Conservation (phyloP, 257 asterid species). For the Nicotiana paniculata region DNA sequence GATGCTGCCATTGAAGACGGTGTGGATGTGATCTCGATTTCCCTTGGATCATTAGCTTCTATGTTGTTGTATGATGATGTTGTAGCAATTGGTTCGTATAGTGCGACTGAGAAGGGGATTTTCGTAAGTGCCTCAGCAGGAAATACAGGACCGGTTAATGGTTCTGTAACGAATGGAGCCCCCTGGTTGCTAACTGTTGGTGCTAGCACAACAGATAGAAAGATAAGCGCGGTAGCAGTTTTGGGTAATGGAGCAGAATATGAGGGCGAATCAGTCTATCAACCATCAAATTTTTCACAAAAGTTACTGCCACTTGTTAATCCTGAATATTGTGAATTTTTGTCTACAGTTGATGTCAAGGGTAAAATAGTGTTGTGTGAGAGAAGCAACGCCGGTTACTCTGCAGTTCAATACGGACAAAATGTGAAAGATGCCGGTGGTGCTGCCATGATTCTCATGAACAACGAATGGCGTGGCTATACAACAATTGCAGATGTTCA, state of each 20-base stretch:
- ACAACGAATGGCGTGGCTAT: background rate
- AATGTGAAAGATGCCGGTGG: background rate
- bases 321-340: background rate
- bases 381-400: background rate
- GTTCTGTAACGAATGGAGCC: background rate
- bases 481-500: background rate
- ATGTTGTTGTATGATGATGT: background rate
- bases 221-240: background rate
- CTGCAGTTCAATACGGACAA: too few relatives aligned
- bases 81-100: background rate
- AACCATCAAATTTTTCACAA: background rate
- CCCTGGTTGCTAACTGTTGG: constrained; percentile 10
- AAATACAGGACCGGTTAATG: background rate
- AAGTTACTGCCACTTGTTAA: background rate
- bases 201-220: constrained; percentile 1
- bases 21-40: constrained; percentile 3
- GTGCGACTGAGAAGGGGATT: constrained; percentile 3
- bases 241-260: background rate
- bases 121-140: background rate
- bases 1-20: constrained; percentile 7
- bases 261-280: background rate
- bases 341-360: background rate
- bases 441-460: constrained; percentile 1
- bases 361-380: constrained; percentile 1
- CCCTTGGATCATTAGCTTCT: background rate